Percentiles rank a stretch among this genome's conserved stretches.
These are phyloP conservation scores for Urtica urens DNA, from an alignment of 306 rosid species.

Conservation along the genomic window DNA sequence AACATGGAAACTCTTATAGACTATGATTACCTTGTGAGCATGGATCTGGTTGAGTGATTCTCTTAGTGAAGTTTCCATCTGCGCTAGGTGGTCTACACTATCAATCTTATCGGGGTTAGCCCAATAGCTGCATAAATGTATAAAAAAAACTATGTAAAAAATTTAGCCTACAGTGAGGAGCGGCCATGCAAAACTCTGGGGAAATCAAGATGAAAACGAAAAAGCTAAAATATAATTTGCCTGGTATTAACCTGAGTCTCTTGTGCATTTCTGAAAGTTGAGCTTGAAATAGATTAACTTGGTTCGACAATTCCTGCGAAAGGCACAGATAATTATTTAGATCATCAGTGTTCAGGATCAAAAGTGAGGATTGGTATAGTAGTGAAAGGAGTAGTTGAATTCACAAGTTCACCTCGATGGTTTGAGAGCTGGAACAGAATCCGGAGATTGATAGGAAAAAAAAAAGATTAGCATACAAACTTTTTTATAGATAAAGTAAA, in stretches of 20 bases:
- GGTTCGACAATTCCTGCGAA: conserved; percentile 48
- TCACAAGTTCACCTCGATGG: conserved; percentile 41
- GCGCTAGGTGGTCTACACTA: conserved; percentile 53
- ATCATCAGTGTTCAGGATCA: background rate
- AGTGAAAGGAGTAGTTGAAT: too few relatives aligned
- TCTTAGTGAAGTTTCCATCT: conserved; percentile 66
- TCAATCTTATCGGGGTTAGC: conserved; percentile 47
- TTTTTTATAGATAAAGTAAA: background rate
- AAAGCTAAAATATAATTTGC: background rate
- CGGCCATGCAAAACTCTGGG: background rate
- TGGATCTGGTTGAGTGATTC: conserved; percentile 61
- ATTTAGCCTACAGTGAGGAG: conserved; percentile 8
- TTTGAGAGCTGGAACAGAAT: conserved; percentile 58
- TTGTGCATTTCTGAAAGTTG: conserved; percentile 50
- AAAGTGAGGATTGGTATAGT: background rate
- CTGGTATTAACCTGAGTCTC: conserved; percentile 49
- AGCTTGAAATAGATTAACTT: conserved; percentile 33
- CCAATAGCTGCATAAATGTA: conserved; percentile 48
- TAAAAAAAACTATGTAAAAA: conserved; percentile 15
- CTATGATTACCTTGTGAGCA: conserved; percentile 51
- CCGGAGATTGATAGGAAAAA: conserved; percentile 11
- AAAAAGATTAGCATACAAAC: conserved; percentile 5
- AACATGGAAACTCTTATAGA: too few relatives aligned
- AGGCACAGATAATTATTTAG: background rate
- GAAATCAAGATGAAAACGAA: background rate